Base-by-base conservation (phyloP, 306 rosid species). In the Corylus heterophylla region DNA sequence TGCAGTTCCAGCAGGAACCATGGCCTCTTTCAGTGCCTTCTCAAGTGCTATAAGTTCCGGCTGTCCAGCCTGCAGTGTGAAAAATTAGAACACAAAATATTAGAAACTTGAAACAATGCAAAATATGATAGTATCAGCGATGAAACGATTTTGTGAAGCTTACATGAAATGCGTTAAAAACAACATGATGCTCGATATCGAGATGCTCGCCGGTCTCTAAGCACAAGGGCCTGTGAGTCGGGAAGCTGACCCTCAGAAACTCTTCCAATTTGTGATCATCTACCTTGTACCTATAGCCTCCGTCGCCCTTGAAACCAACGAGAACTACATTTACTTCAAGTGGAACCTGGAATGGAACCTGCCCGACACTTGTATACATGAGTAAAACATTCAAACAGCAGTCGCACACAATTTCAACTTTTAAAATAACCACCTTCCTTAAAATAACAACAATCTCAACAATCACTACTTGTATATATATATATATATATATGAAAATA, bases 291-390 rank as follows among this genome's bases (percentile, higher is more conserved):
- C 98, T 85, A 48, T 91, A 95, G 11, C 94, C 98, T 76, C 98
- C 98, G 69, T 95, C 98, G 0, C 82, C 89, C 59, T 27, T 90
- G 56, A 95, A 95, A 69, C 98, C 98, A 66, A 95, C 71, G 29
- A 95, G 93, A 75, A 95, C 90, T 62, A 95, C 85, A 62, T 92
- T 95, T 79, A 95, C 98, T 90, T 95, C 98, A 0, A 95, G 92
- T 39, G 98, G 98, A 84, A 92, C 98, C 82, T 84, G 98, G 85
- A 95, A 93, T 13, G 98, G 98, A 83, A 95, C 98, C 98, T 95
- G 74, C 54, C 75, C 2, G 48, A 70, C 66, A 81, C 7, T 59
- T 12, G 12, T 52, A 9, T 22, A 14, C 58, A 50, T 74, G 10
- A 12, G 12, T n/a, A 47, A 27, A 35, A 13, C 47, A 48, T 45